A percentile compares a stretch with the other conserved stretches of the same genome.
These are phyloP conservation scores for Infundibulicybe gibba DNA, from an alignment of 768 basidiomycete genomes.

Conservation along the genomic window DNA sequence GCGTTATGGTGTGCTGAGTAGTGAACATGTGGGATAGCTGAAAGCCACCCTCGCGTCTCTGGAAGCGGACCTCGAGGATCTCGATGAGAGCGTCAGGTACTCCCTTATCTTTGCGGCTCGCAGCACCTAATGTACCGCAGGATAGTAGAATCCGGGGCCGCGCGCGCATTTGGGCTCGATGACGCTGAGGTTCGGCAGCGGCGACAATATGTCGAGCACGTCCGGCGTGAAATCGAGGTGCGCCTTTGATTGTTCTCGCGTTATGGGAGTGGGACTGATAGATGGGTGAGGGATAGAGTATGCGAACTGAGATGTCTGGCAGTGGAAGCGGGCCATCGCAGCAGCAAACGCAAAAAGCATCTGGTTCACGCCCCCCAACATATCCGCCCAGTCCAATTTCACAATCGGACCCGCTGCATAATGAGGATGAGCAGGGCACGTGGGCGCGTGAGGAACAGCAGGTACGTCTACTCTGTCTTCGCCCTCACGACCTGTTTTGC, in stretches of 20 bases:
- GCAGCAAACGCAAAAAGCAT: background rate
- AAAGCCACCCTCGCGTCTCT: slow-evolving; percentile 73
- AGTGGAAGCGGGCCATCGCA: too few species aligned
- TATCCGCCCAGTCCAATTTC: slow-evolving; percentile 23
- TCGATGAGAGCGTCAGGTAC: slow-evolving; percentile 93
- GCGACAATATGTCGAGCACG: slow-evolving; percentile 70
- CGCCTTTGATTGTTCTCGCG: slow-evolving; percentile 7
- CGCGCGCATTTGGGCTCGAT: slow-evolving; percentile 79
- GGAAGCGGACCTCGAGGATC: slow-evolving; percentile 85
- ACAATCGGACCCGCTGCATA: slow-evolving; percentile 28
- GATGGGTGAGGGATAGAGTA: slow-evolving; percentile 53
- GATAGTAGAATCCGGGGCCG: slow-evolving; percentile 84
- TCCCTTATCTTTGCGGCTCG: slow-evolving; percentile 12
- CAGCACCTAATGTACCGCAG: slow-evolving; percentile 30
- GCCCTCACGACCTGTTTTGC: background rate
- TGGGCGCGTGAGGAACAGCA: slow-evolving; percentile 90
- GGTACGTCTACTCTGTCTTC: slow-evolving; percentile 30
- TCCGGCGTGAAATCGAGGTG: slow-evolving; percentile 79
- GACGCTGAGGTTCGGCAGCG: slow-evolving; percentile 74
- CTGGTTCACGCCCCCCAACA: slow-evolving; percentile 18
- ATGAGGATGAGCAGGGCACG: slow-evolving; percentile 59
- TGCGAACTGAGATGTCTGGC: slow-evolving; percentile 58
- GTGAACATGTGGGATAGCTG: slow-evolving; percentile 39
- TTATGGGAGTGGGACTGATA: background rate
- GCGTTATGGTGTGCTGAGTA: too few species aligned